These are phyloP conservation scores for Taphrina deformans DNA, from an alignment of 1,139 yeast genomes.

Conservation along the genomic window DNA sequence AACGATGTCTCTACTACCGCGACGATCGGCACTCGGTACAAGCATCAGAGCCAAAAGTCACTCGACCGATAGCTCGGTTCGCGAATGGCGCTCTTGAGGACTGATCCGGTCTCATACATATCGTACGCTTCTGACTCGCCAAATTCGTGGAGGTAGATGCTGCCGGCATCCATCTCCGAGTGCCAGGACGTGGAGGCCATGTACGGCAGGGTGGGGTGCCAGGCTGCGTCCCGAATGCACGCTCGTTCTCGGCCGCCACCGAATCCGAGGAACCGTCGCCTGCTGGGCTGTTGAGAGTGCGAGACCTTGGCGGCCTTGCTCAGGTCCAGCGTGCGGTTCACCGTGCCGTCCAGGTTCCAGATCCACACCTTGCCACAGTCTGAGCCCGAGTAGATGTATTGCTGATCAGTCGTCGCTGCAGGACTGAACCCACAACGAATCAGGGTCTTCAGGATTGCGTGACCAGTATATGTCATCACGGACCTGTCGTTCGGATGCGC, in stretches of 20 bases:
- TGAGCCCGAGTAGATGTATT: constrained; percentile 45
- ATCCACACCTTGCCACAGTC: constrained; percentile 44
- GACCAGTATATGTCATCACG: constrained; percentile 45
- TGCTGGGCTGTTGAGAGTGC: constrained; percentile 2
- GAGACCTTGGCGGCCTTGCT: neutral
- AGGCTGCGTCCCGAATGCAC: constrained; percentile 40
- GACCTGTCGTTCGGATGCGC: constrained; percentile 43
- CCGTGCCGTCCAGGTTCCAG: constrained; percentile 45
- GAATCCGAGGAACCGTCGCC: constrained; percentile 22
- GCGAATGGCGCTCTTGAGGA: constrained; percentile 18
- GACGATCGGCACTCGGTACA: neutral
- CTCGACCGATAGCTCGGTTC: constrained; percentile 1
- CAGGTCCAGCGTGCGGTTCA: constrained; percentile 37
- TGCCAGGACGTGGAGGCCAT: constrained; percentile 40
- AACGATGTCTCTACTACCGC: neutral
- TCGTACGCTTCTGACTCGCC: constrained; percentile 4
- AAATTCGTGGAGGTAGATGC: constrained; percentile 38
- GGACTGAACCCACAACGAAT: constrained; percentile 47
- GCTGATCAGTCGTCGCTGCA: constrained; percentile 42
- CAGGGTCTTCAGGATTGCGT: constrained; percentile 43
- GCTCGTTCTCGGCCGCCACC: constrained; percentile 32
- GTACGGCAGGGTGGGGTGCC: constrained; percentile 41
- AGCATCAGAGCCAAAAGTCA: constrained; percentile 6
- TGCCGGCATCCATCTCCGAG: constrained; percentile 37
- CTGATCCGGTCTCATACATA: constrained; percentile 10